Percentiles rank a stretch among this genome's conserved stretches.
These are phyloP conservation scores for Eucalyptus paniculata DNA, from an alignment of 345 rosid genomes.

Conservation along the genomic window DNA sequence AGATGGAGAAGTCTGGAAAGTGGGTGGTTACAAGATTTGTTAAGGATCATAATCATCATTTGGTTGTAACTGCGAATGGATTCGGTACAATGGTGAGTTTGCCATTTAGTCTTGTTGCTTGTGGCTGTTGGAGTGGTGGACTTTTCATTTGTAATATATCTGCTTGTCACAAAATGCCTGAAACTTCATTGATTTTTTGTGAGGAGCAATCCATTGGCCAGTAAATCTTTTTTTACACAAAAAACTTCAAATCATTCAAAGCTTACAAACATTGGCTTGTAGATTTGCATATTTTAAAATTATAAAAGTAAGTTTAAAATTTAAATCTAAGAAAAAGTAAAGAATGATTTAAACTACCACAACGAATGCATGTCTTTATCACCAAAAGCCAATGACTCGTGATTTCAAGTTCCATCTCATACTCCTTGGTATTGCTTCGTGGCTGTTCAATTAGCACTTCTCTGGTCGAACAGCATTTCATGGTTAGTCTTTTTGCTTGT, in stretches of 20 bases:
- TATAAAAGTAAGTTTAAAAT: background rate
- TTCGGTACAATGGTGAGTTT: slow-evolving; percentile 33
- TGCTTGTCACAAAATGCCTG: background rate
- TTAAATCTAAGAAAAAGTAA: background rate
- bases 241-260: background rate
- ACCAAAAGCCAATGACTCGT: background rate
- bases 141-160: background rate
- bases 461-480: background rate
- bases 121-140: background rate
- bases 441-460: background rate
- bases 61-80: slow-evolving; percentile 27
- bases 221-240: background rate
- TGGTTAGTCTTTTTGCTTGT: background rate
- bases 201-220: background rate
- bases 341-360: background rate
- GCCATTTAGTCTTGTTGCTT: background rate
- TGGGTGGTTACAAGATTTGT: slow-evolving; percentile 77
- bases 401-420: background rate
- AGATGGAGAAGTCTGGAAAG: slow-evolving; percentile 69
- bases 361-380: background rate
- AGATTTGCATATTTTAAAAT: background rate
- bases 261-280: background rate
- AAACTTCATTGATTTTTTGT: background rate
- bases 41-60: slow-evolving; percentile 68
- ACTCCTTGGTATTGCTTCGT: background rate